A percentile compares a stretch with the other conserved stretches of the same genome.
phyloP scores from a whole-genome alignment of 2,329 filamentous ascomycete genomes.

The Lachnellula suecica region DNA sequence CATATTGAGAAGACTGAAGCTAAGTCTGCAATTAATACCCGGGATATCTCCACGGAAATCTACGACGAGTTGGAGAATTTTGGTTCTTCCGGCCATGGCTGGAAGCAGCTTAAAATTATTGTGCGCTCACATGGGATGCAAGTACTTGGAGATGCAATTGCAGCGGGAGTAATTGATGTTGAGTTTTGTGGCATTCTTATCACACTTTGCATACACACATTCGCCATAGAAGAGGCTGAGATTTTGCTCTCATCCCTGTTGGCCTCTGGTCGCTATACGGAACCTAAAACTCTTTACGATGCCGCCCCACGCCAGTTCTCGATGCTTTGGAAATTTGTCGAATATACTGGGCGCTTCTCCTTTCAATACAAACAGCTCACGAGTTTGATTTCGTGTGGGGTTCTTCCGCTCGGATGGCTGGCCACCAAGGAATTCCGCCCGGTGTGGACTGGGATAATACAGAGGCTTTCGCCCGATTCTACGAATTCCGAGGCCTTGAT shows the following conservation, averaged over 20 bases:
- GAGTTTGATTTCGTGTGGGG: constrained; percentile 34
- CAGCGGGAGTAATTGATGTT: constrained; percentile 41
- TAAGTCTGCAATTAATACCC: constrained; percentile 29
- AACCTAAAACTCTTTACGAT: constrained; percentile 34
- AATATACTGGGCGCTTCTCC: constrained; percentile 30
- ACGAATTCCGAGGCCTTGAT: constrained; percentile 35
- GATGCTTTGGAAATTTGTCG: constrained; percentile 36
- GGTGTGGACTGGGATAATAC: constrained; percentile 41
- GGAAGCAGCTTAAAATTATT: constrained; percentile 44
- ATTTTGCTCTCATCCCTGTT: constrained; percentile 39
- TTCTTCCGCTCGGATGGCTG: constrained; percentile 44
- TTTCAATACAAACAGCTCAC: constrained; percentile 40
- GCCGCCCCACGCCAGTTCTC: constrained; percentile 32
- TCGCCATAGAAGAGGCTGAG: constrained; percentile 41
- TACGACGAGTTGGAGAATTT: constrained; percentile 50
- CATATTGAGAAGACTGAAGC: constrained; percentile 40
- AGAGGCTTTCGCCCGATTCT: constrained; percentile 33
- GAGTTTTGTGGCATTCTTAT: constrained; percentile 41
- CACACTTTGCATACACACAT: constrained; percentile 39
- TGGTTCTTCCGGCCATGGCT: constrained; percentile 41
- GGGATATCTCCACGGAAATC: constrained; percentile 42
- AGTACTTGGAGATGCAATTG: constrained; percentile 42
- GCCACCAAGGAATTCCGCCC: constrained; percentile 40
- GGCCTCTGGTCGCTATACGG: constrained; percentile 35
- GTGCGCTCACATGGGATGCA: constrained; percentile 47